Evolutionary conservation across 306 rosid species (phyloP), one percentile per base, ranked within the genome.

Genomic region (Oemleria cerasiformis): DNA sequence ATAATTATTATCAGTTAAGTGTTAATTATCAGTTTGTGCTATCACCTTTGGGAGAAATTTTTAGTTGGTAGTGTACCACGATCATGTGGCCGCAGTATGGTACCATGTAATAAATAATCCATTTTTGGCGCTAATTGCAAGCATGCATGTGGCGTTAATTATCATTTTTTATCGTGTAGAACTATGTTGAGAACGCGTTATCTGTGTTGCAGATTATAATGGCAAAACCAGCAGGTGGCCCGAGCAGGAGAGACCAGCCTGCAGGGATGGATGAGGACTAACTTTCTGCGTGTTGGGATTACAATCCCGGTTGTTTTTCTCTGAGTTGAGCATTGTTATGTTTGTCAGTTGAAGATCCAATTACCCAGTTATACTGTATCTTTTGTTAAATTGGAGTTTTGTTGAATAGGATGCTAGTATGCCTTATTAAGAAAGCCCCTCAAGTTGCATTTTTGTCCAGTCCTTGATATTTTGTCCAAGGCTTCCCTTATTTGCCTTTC

Each of bases 221-320:
- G 96, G 75, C 96, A 34, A 91, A 89, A 84, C 99, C 97, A 19
- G 97, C 97, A 8, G 97, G 99, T 62, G 99, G 97, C 14, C 99
- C 95, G 15, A 89, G 89, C 40, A 70, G 19, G 79, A 70, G 73
- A 42, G 88, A 82, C 39, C 85, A 87, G 71, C 96, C 99, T 66
- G 96, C 90, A 15, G 92, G 90, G 74, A 77, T 77, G 91, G 99
- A 94, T 25, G 99, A 91, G 86, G 97, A 91, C 73, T 86, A 84
- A 76, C 39, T 7, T 57, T 12, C 40, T 14, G 16, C 21, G 42
- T 55, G 23, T 39, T n/a, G 21, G 47, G 53, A 19, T 11, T 57
- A 25, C 63, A 58, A 51, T 66, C 65, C 20, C 19, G 65, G 50
- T 65, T 77, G 76, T 70, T 34, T 73, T 78, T 64, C 74, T 40